phyloP scores from a whole-genome alignment of 2,329 filamentous ascomycete genomes.

The Aspergillus unguis region DNA sequence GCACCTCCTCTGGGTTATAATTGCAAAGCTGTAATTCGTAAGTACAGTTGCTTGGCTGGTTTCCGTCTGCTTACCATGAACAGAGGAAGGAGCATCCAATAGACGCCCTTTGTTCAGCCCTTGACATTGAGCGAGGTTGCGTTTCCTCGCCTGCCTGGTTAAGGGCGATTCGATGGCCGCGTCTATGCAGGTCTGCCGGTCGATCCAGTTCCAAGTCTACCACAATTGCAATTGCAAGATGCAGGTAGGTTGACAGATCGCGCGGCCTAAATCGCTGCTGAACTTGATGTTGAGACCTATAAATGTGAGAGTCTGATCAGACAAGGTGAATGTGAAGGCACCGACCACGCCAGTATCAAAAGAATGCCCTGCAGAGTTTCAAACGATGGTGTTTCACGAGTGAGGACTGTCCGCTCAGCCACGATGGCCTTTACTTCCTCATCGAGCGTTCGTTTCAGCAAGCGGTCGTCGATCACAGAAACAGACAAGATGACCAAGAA shows the following conservation, averaged over 20 bases:
- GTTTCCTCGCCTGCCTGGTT: not conserved
- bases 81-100: conserved; percentile 46
- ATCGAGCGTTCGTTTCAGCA: conserved; percentile 32
- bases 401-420: conserved; percentile 29
- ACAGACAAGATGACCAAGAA: conserved; percentile 34
- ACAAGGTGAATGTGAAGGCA: not conserved
- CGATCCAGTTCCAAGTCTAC: conserved; percentile 34
- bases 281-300: conserved; percentile 33
- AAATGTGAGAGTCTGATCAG: conserved; percentile 3
- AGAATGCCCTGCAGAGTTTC: conserved; percentile 41
- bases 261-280: conserved; percentile 19
- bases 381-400: conserved; percentile 31
- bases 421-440: conserved; percentile 31
- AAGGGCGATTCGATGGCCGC: conserved; percentile 22
- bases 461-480: conserved; percentile 32
- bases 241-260: conserved; percentile 34
- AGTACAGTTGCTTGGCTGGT: too few relatives aligned
- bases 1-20: conserved; percentile 13
- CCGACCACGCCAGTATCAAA: conserved; percentile 36
- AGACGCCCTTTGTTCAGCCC: conserved; percentile 44
- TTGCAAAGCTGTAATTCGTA: conserved; percentile 2
- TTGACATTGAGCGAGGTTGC: conserved; percentile 24
- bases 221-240: conserved; percentile 36
- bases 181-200: conserved; percentile 24
- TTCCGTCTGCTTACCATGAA: conserved; percentile 33